These are phyloP conservation scores for Xylaria sp. DNA, from an alignment of 2,329 filamentous ascomycete genomes.

Conservation along the genomic window DNA sequence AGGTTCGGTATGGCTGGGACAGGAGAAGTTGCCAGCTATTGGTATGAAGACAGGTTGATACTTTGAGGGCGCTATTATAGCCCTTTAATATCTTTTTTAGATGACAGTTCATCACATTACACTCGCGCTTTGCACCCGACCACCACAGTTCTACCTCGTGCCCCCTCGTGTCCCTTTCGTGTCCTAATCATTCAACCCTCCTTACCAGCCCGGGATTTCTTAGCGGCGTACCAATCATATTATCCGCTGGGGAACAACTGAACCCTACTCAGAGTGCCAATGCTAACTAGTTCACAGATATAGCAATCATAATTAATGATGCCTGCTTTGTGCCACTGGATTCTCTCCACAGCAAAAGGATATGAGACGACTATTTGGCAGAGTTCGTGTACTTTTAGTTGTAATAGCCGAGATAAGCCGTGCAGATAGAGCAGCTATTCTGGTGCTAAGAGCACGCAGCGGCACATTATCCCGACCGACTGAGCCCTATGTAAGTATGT, in stretches of 20 bases:
- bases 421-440: background rate
- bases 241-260: background rate
- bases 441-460: background rate
- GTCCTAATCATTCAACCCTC: constrained; percentile 9
- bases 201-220: background rate
- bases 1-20: constrained; percentile 37
- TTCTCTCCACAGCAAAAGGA: background rate
- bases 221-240: constrained; percentile 1
- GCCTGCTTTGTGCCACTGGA: background rate
- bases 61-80: constrained; percentile 25
- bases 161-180: constrained; percentile 4
- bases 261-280: background rate
- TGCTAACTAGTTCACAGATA: constrained; percentile 24
- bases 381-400: background rate
- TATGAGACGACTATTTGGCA: background rate
- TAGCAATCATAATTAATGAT: background rate
- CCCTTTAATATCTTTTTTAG: constrained; percentile 41
- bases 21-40: constrained; percentile 34
- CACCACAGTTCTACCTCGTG: constrained; percentile 25
- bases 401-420: no score
- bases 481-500: background rate
- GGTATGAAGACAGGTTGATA: constrained; percentile 39
- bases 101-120: constrained; percentile 34
- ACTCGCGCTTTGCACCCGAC: constrained; percentile 24
- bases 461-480: background rate